These are phyloP conservation scores for Blastobotrys attinorum DNA, from an alignment of 805 yeast genomes.

Conservation along the genomic window DNA sequence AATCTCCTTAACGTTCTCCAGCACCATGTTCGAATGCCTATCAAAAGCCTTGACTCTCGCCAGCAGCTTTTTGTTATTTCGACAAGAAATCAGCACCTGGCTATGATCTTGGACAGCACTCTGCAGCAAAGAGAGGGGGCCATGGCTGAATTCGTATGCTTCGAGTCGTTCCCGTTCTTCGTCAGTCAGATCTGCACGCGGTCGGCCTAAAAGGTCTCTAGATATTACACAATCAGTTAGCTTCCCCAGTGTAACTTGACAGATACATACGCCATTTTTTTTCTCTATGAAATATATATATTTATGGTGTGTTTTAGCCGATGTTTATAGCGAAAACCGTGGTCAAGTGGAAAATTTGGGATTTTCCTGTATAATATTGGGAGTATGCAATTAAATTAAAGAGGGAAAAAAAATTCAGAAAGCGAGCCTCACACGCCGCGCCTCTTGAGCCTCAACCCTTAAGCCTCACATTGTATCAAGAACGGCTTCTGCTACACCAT, in stretches of 20 bases:
- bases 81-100: slow-evolving; percentile 76
- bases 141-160: slow-evolving; percentile 81
- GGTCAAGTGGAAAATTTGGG: too few relatives aligned
- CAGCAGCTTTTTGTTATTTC: slow-evolving; percentile 88
- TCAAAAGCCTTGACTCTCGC: slow-evolving; percentile 93
- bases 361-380: too few relatives aligned
- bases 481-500: too few relatives aligned
- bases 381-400: too few relatives aligned
- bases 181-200: slow-evolving; percentile 60
- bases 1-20: slow-evolving; percentile 84
- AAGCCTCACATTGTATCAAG: too few relatives aligned
- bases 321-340: neutral
- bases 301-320: too few relatives aligned
- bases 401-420: too few relatives aligned
- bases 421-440: too few relatives aligned
- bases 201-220: slow-evolving; percentile 16
- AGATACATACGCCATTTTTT: neutral
- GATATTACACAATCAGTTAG: neutral
- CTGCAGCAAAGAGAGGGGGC: slow-evolving; percentile 86
- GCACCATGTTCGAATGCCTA: slow-evolving; percentile 87
- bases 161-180: slow-evolving; percentile 74
- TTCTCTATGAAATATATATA: neutral
- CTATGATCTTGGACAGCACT: slow-evolving; percentile 67
- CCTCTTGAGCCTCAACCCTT: too few relatives aligned
- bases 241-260: neutral